Evolutionary conservation across 805 yeast species (phyloP).

Genomic region (Metschnikowia matae): DNA sequence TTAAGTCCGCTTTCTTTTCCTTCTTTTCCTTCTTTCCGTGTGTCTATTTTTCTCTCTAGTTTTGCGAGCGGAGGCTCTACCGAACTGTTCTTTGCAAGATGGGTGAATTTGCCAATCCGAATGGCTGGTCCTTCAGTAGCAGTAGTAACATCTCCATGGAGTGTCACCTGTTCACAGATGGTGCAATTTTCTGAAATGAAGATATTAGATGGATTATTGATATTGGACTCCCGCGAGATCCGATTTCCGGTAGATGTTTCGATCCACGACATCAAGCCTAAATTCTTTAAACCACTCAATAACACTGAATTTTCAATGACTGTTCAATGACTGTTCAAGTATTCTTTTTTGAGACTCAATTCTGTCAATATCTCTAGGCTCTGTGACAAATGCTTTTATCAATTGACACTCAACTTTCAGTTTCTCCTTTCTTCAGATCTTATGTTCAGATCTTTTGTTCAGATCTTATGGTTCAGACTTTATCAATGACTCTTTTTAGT

Average conservation of each 20-base stretch:
- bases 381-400: too few relatives aligned
- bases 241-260: slow-evolving; percentile 52
- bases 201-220: slow-evolving; percentile 42
- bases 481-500: too few relatives aligned
- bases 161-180: slow-evolving; percentile 31
- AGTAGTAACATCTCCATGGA: slow-evolving; percentile 31
- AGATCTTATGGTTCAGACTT: too few relatives aligned
- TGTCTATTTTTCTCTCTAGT: not conserved
- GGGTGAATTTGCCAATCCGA: slow-evolving; percentile 46
- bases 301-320: too few relatives aligned
- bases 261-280: slow-evolving; percentile 27
- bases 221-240: slow-evolving; percentile 41
- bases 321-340: too few relatives aligned
- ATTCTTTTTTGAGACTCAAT: too few relatives aligned
- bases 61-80: slow-evolving; percentile 27
- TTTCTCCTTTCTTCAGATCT: too few relatives aligned
- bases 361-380: too few relatives aligned
- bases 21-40: too few relatives aligned
- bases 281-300: not conserved
- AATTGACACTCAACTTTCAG: too few relatives aligned
- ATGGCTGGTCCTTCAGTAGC: slow-evolving; percentile 25
- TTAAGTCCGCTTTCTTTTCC: too few relatives aligned
- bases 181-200: slow-evolving; percentile 46
- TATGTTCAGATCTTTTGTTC: too few relatives aligned
- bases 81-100: slow-evolving; percentile 25